Base-by-base conservation (phyloP, 345 rosid genomes). In the Brassica incana region DNA sequence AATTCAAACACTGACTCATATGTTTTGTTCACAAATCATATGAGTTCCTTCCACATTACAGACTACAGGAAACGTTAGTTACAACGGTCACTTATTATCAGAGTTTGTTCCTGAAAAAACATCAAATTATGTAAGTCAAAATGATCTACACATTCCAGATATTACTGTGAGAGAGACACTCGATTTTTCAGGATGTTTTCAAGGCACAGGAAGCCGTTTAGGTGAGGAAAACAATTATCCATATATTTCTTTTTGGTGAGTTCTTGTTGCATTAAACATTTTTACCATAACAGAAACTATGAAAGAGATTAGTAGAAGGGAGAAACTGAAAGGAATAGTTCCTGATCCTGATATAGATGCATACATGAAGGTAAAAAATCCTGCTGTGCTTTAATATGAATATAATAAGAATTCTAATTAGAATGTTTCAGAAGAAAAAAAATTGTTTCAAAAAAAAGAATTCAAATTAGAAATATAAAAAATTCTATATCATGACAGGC, bases 111-210 rank as follows among this genome's bases (percentile, higher is more conserved):
- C 86, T 0, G 78, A 74, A 33, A 79, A 71, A 71, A 80, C 83
- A 52, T 61, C 86, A 10, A 80, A 82, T 5, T 83, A 81, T 74
- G 84, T 89, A 63, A 88, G 94, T 76, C 97, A 94, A 72, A 83
- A 87, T 35, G 98, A 94, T 86, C 76, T 88, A 15, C 98, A 94
- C 45, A 86, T 87, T 14, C 89, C 85, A 38, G 94, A 92, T 78
- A 77, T 92, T 88, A 90, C 89, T 15, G 94, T 94, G 0, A 86
- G 94, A 73, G 98, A 92, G 76, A 92, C 97, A 9, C 77, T 94
- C 78, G 90, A 89, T 33, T 94, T 89, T 82, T 88, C 94, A 0
- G 97, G 92, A n/a, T 84, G 84, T 74, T 91, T 92, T 83, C 98
- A 91, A 73, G 91, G 93, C 2, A 82, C 86, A 1, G 91, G 92